Evolutionary conservation across 495 filamentous ascomycete genomes (phyloP).

Genomic region (Podospora pseudopauciseta): DNA sequence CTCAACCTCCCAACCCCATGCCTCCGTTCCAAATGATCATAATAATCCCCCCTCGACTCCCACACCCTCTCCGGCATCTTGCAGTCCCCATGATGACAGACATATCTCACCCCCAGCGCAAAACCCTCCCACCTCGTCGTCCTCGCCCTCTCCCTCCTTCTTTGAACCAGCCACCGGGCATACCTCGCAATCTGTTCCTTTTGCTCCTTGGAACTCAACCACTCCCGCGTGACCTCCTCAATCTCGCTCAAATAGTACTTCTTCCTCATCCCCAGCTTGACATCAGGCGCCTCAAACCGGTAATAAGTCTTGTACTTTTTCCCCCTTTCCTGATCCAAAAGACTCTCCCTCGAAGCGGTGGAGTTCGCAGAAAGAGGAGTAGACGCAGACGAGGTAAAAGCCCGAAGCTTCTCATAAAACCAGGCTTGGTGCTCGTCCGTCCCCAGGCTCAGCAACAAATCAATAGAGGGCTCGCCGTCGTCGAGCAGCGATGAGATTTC

Average conservation of each 20-base stretch:
- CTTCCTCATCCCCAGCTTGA: conserved; percentile 25
- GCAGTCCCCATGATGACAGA: conserved; percentile 27
- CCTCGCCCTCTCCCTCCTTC: conserved; percentile 22
- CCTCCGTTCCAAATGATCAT: conserved; percentile 28
- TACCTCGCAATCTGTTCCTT: conserved; percentile 18
- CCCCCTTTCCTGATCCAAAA: conserved; percentile 16
- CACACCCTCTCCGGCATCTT: conserved; percentile 11
- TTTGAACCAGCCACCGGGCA: conserved; percentile 24
- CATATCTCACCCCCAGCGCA: conserved; percentile 32
- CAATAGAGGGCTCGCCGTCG: conserved; percentile 23
- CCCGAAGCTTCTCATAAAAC: conserved; percentile 31
- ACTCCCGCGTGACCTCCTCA: conserved; percentile 26
- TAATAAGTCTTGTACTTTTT: conserved; percentile 27
- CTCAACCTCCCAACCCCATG: conserved; percentile 22
- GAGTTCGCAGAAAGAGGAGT: not conserved
- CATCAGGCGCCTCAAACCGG: conserved; percentile 28
- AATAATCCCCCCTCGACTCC: conserved; percentile 27
- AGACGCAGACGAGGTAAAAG: not conserved
- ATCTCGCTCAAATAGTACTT: conserved; percentile 27
- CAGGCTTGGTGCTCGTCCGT: conserved; percentile 35
- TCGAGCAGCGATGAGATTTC: conserved; percentile 28
- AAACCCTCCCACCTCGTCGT: conserved; percentile 34
- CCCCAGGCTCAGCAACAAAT: conserved; percentile 30
- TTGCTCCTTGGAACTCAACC: conserved; percentile 20
- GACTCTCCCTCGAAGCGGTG: not conserved